Evolutionary conservation across 441 rosid species (phyloP), one percentile per base, ranked within the genome.

Genomic region (Bruguiera hainesii): DNA sequence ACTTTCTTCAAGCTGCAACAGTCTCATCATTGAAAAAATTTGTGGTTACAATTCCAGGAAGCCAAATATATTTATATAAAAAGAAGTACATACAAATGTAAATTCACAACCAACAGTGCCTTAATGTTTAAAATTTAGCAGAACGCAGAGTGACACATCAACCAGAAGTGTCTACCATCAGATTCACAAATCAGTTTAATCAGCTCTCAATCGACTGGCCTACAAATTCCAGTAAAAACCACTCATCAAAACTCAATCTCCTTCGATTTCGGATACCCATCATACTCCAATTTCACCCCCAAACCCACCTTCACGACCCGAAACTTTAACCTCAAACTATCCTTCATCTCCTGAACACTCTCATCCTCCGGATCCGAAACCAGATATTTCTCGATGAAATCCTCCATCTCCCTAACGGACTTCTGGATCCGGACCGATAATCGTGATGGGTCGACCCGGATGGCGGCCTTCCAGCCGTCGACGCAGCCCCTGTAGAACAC

Each of bases 401-500:
- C 74, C 56, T 81, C 84, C 84, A 91, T 83, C 62, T 85, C 81
- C 73, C 76, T 71, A 61, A 94, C 73, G 64, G 78, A 70, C 84
- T 82, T 85, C 51, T 82, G 87, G 63, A 85, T 72, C 69, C 88
- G 82, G 64, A 75, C 30, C 19, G 96, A 85, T 77, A 85, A 85
- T 21, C 69, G 78, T 30, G 59, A 58, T 1, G 90, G 86, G 8
- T 82, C 79, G 30, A 82, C 65, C 67, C 75, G 80, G 69, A 88
- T 78, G 3, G 71, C 85, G 6, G 96, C 82, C 70, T 72, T 84
- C 91, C 95, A 91, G 29, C 91, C 72, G 52, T 77, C 84, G 57
- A 83, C 82, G 71, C 96, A 93, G 51, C 96, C 97, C 53, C 75
- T 71, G 82, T 91, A 91, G 80, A 93, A 93, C 5, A 93, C 96